These are phyloP conservation scores for Glonium stellatum DNA, from an alignment of 495 filamentous ascomycete genomes.

Conservation along the genomic window DNA sequence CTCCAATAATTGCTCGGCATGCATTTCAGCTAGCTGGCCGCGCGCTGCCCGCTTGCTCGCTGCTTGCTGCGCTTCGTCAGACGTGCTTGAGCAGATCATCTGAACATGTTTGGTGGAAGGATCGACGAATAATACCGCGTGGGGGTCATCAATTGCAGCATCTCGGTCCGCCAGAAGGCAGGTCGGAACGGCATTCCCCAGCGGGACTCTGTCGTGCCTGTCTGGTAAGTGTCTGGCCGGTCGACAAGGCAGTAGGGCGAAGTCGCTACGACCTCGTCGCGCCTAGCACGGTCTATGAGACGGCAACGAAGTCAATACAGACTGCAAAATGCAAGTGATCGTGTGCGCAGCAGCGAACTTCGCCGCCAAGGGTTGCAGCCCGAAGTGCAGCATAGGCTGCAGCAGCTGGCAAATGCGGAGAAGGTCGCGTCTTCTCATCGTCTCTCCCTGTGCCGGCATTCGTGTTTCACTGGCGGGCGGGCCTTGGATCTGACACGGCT, in stretches of 20 bases:
- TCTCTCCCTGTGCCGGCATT: too few species aligned
- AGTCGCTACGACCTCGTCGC: background rate
- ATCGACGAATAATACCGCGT: conserved; percentile 25
- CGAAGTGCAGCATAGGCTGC: too few species aligned
- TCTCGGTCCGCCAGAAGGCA: conserved; percentile 3
- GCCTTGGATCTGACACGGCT: too few species aligned
- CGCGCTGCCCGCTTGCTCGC: background rate
- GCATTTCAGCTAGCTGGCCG: background rate
- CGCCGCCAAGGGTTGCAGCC: background rate
- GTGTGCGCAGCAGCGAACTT: background rate
- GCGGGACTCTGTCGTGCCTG: conserved; percentile 2
- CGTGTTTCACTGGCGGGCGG: too few species aligned
- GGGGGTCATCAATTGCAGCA: conserved; percentile 13
- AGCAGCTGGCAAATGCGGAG: background rate
- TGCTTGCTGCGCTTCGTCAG: background rate
- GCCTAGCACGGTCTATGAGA: background rate
- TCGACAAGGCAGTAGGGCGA: background rate
- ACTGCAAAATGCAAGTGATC: background rate
- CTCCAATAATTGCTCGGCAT: background rate
- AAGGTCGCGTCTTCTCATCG: background rate
- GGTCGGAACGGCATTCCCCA: background rate
- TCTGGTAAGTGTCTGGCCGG: too few species aligned
- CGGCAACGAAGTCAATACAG: background rate
- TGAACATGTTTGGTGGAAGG: conserved; percentile 1
- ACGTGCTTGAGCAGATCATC: conserved; percentile 1